These are phyloP conservation scores for slime mould (Dictyostelium discoideum) DNA, from an alignment of 78 protist species.

Conservation along the genomic window dicty_2.7 NC_007088.5:5131001-5131500, in stretches of 20 bases:
- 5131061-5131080: too few relatives aligned
- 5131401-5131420: constrained; percentile 90
- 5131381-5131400: constrained; percentile 94
- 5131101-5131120: not conserved
- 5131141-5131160: constrained; percentile 49
- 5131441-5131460: constrained; percentile 89
- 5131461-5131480: constrained; percentile 89
- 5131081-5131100: not conserved
- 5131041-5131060: constrained; percentile 6
- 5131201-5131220: constrained; percentile 87
- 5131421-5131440: constrained; percentile 87
- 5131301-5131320: constrained; percentile 82
- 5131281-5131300: constrained; percentile 91
- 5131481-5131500: constrained; percentile 87
- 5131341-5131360: constrained; percentile 96
- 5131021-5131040: not conserved
- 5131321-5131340: constrained; percentile 36
- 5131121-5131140: not conserved
- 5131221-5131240: constrained; percentile 58
- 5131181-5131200: constrained; percentile 92
- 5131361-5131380: constrained; percentile 91
- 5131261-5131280: constrained; percentile 76
- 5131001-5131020: constrained; percentile 15
- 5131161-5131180: constrained; percentile 93
- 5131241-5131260: constrained; percentile 93